Conservation (phyloP, 2,329 filamentous ascomycete genomes). For the Diplodia seriata region DNA sequence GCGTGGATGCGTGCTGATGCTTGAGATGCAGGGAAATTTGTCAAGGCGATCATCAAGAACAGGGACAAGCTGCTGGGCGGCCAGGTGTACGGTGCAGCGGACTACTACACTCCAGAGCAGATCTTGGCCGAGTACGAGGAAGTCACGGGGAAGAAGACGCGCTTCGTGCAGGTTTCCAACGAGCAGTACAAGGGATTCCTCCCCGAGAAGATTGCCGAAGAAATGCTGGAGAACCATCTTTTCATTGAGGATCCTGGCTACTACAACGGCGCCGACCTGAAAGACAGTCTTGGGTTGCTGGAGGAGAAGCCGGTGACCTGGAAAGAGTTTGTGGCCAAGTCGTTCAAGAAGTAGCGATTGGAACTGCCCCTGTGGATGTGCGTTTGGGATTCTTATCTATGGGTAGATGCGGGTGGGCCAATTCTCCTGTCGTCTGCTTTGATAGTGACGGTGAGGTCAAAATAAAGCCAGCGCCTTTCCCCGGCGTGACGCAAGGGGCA, state of each 20-base stretch:
- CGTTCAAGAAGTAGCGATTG: neutral
- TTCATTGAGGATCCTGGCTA: constrained; percentile 62
- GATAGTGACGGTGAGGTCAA: no score
- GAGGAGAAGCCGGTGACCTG: constrained; percentile 50
- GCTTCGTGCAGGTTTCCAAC: constrained; percentile 47
- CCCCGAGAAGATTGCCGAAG: constrained; percentile 53
- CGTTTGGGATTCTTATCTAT: no score
- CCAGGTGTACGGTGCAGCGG: constrained; percentile 52
- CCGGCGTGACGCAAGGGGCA: no score
- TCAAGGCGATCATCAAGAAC: constrained; percentile 41
- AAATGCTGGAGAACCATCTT: constrained; percentile 62
- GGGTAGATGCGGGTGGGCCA: no score
- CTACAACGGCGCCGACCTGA: constrained; percentile 55
- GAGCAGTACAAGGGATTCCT: constrained; percentile 52
- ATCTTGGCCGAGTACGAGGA: constrained; percentile 48
- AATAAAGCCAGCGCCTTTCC: no score
- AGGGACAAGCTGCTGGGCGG: constrained; percentile 52
- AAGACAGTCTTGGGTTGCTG: constrained; percentile 49
- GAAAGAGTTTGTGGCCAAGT: constrained; percentile 44
- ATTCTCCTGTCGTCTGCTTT: no score
- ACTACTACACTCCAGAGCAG: constrained; percentile 39
- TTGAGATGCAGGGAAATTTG: constrained; percentile 12
- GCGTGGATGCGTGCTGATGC: no score
- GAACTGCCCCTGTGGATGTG: no score
- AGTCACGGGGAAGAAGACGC: constrained; percentile 45